Evolutionary conservation across 768 basidiomycete genomes (phyloP), one percentile per base, ranked within the genome.

Genomic region (Mycena belliarum): DNA sequence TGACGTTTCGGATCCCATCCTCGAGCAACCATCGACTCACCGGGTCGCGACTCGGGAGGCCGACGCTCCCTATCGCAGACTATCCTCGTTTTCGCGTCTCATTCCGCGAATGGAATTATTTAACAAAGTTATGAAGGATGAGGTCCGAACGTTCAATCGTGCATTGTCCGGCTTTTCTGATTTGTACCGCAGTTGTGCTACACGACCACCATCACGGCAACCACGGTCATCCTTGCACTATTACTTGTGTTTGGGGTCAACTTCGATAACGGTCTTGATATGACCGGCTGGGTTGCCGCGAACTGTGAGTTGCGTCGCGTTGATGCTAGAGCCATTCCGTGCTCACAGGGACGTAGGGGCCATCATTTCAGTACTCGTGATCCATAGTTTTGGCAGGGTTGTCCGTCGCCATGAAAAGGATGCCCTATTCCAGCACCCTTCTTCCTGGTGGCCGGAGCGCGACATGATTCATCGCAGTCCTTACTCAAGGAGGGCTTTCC

Each of bases 331-430:
- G 29, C 29, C 25, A 18, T 24, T 18, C 38, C 8, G 18, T 61
- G 54, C 28, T 56, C 28, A 51, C n/a, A n/a, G n/a, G n/a, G n/a
- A n/a, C 28, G 48, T 41, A 86, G 85, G 83, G 85, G 74, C 76
- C 18, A 67, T 85, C 14, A 77, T 85, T 18, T 85, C 85, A 0
- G 48, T 82, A 15, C 71, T 85, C 33, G 77, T 79, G 15, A 80
- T 87, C 59, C 82, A 85, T 61, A 85, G 82, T 68, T 85, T 84
- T 61, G 74, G 79, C 41, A 77, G 82, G 21, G 85, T 86, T 9
- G 76, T 86, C 20, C 76, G 75, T 28, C 76, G 86, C n/a, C 83
- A 86, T 61, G 85, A 88, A 66, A 71, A 76, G 42, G 85, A 87
- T 41, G 76, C 78, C 1, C 68, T 84, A 29, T 66, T 86, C 12